Evolutionary conservation across 306 rosid species (phyloP), one percentile per base, ranked within the genome.

Genomic region (Mimosa pudica): DNA sequence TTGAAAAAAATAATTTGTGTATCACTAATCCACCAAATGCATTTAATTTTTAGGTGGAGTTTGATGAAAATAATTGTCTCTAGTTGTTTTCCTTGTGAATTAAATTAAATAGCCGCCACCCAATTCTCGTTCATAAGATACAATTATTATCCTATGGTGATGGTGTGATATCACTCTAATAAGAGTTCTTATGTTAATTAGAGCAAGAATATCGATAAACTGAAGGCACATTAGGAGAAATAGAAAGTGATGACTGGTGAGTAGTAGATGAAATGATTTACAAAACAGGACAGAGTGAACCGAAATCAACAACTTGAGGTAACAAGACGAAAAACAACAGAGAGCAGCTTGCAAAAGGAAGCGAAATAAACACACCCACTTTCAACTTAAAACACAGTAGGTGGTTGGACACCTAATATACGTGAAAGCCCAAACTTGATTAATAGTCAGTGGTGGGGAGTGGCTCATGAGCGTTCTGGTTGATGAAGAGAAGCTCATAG

Each of bases 381-480:
- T 79, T 18, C 24, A 84, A 36, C 20, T 64, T 46, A 10, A 38
- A 77, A 82, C 64, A 6, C 17, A 44, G 11, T 18, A 30, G 45
- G 13, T 10, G 48, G 6, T 70, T 52, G 6, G 17, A 52, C 58
- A 52, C 58, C 58, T 0, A 52, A 14, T 52, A 52, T 16, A 52
- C 6, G 41, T 14, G 3, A 4, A 14, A 17, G 30, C 70, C 44
- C n/a, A 5, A 17, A 30, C 9, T 16, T 47, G 74, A 77, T 12
- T 54, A 89, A 77, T 76, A 86, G 32, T 87, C 96, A 0, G 91
- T 60, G 65, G 87, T 4, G 8, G 93, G 93, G 14, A 89, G 86
- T 2, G 64, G 91, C 61, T 89, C 87, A 36, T 84, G 88, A 16
- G 93, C 84, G 86, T 30, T 47, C 60, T 82, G 89, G 84, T 32